phyloP scores from a whole-genome alignment of 257 asterid genomes.

The Paulownia fortunei region DNA sequence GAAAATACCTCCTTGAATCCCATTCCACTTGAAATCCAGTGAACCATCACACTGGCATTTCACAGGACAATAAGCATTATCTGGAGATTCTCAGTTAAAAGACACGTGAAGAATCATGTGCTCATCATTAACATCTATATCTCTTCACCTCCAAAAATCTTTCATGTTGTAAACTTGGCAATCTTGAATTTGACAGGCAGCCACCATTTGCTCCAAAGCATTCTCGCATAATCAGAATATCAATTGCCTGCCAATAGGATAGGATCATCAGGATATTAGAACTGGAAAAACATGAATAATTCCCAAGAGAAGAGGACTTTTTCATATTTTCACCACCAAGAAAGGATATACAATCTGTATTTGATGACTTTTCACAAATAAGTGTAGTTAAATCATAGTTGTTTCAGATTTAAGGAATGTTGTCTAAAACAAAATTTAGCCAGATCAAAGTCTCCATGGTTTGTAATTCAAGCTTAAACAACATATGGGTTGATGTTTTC shows the following conservation, averaged over 20 bases:
- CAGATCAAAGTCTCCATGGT: background rate
- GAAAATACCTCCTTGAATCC: constrained; percentile 9
- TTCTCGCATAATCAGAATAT: constrained; percentile 3
- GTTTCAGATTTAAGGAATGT: background rate
- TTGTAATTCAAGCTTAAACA: background rate
- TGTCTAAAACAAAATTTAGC: background rate
- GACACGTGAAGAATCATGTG: background rate
- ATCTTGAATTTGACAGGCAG: background rate
- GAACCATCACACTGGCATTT: background rate
- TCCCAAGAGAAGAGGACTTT: background rate
- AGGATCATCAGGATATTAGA: constrained; percentile 20
- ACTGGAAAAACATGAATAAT: background rate
- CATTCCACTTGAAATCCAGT: background rate
- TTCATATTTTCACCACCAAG: background rate
- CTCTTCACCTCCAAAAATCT: background rate
- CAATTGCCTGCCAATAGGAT: constrained; percentile 18
- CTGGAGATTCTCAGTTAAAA: background rate
- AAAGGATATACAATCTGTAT: background rate
- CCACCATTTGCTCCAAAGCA: background rate
- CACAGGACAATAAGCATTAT: background rate
- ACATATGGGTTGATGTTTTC: background rate
- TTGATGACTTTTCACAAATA: background rate
- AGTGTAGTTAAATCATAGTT: background rate
- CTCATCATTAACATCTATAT: background rate
- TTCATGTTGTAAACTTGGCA: background rate